These are phyloP conservation scores for Thinopyrum elongatum DNA, from an alignment of 176 grass and related monocot genomes.

Conservation along the genomic window DNA sequence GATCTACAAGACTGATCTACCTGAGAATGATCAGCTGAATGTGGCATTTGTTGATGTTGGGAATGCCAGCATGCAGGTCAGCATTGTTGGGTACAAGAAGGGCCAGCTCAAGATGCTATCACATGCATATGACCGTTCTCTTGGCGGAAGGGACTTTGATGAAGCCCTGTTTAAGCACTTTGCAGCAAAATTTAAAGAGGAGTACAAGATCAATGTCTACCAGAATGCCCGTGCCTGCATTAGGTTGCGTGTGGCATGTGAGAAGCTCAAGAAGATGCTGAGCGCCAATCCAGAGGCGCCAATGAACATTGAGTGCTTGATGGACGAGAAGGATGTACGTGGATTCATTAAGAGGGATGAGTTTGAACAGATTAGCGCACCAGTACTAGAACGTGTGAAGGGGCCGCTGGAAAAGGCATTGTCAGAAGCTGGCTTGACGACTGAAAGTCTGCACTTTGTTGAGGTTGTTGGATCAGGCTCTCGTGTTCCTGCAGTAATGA, in stretches of 20 bases:
- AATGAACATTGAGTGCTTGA: constrained; percentile 85
- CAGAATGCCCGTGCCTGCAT: constrained; percentile 81
- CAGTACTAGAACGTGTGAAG: constrained; percentile 76
- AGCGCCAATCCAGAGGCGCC: constrained; percentile 85
- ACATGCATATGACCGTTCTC: constrained; percentile 71
- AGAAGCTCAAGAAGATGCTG: constrained; percentile 87
- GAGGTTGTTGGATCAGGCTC: constrained; percentile 95
- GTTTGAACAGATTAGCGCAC: constrained; percentile 68
- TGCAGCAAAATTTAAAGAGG: constrained; percentile 76
- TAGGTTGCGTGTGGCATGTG: constrained; percentile 68
- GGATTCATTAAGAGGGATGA: constrained; percentile 83
- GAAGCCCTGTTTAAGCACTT: constrained; percentile 80
- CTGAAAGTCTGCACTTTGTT: constrained; percentile 71
- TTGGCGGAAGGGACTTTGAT: constrained; percentile 87
- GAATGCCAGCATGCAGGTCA: constrained; percentile 87
- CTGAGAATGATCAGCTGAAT: constrained; percentile 72
- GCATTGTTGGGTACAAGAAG: constrained; percentile 75
- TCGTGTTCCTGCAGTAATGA: constrained; percentile 83
- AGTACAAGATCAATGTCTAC: constrained; percentile 88
- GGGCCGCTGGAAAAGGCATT: constrained; percentile 70
- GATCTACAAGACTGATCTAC: constrained; percentile 87
- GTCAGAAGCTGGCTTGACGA: constrained; percentile 61
- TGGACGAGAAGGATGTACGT: constrained; percentile 93
- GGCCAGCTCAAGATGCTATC: constrained; percentile 84
- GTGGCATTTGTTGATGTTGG: constrained; percentile 90